Evolutionary conservation across 441 rosid genomes (phyloP).

Genomic region (Pelargonium fulgidum): DNA sequence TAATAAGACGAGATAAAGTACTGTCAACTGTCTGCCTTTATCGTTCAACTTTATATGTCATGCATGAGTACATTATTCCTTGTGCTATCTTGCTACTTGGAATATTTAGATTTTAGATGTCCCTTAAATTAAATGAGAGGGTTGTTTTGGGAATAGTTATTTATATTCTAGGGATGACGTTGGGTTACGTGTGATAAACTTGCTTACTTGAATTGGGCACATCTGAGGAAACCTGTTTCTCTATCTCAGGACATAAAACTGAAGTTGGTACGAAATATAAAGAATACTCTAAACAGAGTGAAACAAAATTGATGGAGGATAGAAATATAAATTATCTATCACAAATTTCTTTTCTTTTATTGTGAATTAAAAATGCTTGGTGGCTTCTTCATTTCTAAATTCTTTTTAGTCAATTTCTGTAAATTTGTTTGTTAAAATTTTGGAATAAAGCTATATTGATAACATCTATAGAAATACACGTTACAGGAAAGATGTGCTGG

Average conservation of each 20-base stretch:
- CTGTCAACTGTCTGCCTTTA: background rate
- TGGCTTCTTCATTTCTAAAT: conserved; percentile 10
- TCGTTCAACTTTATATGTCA: background rate
- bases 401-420: conserved; percentile 7
- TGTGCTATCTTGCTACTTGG: background rate
- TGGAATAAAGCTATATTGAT: conserved; percentile 14
- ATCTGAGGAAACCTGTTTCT: conserved; percentile 3
- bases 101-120: background rate
- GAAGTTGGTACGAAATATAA: background rate
- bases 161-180: background rate
- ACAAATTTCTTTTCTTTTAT: background rate
- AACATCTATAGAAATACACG: conserved; percentile 17
- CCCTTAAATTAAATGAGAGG: background rate
- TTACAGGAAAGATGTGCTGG: conserved; percentile 94
- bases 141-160: background rate
- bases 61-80: background rate
- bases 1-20: background rate
- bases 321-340: background rate
- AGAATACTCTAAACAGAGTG: background rate
- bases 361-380: background rate
- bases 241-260: background rate
- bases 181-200: background rate
- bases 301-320: background rate
- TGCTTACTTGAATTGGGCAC: background rate
- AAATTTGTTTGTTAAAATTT: conserved; percentile 16